Conservation (phyloP, 2,329 filamentous ascomycete species). For the Tolypocladium sp. region DNA sequence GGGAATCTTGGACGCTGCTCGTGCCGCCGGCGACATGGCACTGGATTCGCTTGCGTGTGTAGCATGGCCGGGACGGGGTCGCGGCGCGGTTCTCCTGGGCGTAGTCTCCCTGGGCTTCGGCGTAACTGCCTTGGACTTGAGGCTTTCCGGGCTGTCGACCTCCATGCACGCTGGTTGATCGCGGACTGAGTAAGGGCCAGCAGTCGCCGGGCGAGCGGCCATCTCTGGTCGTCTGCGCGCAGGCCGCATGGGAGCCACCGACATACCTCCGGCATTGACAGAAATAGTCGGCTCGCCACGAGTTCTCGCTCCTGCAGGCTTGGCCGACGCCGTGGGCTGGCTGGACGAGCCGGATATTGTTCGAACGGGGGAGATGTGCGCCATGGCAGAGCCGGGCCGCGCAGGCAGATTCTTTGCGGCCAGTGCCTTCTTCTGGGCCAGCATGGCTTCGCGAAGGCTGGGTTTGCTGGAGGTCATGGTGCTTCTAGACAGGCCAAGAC, state of each 20-base stretch:
- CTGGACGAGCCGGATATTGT: slow-evolving; percentile 26
- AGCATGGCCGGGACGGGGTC: slow-evolving; percentile 36
- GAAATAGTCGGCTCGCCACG: slow-evolving; percentile 34
- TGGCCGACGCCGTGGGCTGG: slow-evolving; percentile 16
- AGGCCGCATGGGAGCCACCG: slow-evolving; percentile 54
- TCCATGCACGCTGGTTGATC: slow-evolving; percentile 29
- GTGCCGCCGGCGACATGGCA: slow-evolving; percentile 33
- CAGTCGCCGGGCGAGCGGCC: slow-evolving; percentile 51
- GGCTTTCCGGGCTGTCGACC: slow-evolving; percentile 34
- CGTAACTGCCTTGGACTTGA: slow-evolving; percentile 36
- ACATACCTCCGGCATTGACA: slow-evolving; percentile 47
- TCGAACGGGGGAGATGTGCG: slow-evolving; percentile 46
- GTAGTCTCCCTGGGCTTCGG: slow-evolving; percentile 42
- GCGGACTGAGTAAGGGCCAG: slow-evolving; percentile 55
- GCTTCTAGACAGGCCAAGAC: slow-evolving; percentile 53
- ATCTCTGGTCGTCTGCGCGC: slow-evolving; percentile 49
- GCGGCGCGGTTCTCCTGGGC: slow-evolving; percentile 40
- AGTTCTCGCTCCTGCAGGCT: slow-evolving; percentile 27
- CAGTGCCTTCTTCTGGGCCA: slow-evolving; percentile 66
- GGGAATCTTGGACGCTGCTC: slow-evolving; percentile 19
- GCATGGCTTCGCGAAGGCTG: slow-evolving; percentile 72
- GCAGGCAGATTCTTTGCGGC: slow-evolving; percentile 40
- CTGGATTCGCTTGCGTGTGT: slow-evolving; percentile 42
- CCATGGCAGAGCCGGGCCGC: slow-evolving; percentile 56
- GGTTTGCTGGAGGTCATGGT: slow-evolving; percentile 49